A percentile compares a stretch with the other conserved stretches of the same genome.
These are phyloP conservation scores for Coccinonectria pachysandricola DNA, from an alignment of 2,329 filamentous ascomycete species.

Conservation along the genomic window DNA sequence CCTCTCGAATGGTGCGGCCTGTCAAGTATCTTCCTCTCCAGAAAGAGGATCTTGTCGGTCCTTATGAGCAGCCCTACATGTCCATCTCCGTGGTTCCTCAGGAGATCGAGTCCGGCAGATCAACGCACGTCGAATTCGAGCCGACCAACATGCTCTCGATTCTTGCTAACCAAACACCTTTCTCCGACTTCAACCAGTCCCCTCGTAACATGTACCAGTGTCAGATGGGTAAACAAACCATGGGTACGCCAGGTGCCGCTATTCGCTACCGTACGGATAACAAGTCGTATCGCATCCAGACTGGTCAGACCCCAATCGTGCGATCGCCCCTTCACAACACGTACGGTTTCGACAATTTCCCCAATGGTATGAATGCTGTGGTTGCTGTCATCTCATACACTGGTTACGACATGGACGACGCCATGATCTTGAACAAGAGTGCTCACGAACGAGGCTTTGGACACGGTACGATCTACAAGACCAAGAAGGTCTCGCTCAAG, in stretches of 20 bases:
- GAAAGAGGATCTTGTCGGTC: constrained; percentile 78
- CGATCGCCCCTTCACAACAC: constrained; percentile 87
- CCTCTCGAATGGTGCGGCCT: constrained; percentile 79
- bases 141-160: constrained; percentile 97
- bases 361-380: constrained; percentile 88
- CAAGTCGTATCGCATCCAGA: constrained; percentile 91
- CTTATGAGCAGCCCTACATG: constrained; percentile 97
- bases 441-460: constrained; percentile 93
- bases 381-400: constrained; percentile 98
- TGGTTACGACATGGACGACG: constrained; percentile 99
- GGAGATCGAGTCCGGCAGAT: constrained; percentile 78
- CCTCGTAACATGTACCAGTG: constrained; percentile 99
- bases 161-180: constrained; percentile 95
- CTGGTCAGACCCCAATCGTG: constrained; percentile 89
- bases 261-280: constrained; percentile 86
- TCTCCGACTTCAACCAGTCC: constrained; percentile 97
- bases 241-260: constrained; percentile 89
- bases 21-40: constrained; percentile 86
- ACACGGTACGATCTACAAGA: constrained; percentile 95
- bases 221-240: constrained; percentile 99
- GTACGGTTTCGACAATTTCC: constrained; percentile 96
- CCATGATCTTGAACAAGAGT: constrained; percentile 98
- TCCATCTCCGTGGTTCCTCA: constrained; percentile 85
- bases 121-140: constrained; percentile 87
- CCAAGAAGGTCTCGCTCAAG: constrained; percentile 79